Base-by-base conservation (phyloP, 768 basidiomycete genomes). In the Fomitopsis serialis region DNA sequence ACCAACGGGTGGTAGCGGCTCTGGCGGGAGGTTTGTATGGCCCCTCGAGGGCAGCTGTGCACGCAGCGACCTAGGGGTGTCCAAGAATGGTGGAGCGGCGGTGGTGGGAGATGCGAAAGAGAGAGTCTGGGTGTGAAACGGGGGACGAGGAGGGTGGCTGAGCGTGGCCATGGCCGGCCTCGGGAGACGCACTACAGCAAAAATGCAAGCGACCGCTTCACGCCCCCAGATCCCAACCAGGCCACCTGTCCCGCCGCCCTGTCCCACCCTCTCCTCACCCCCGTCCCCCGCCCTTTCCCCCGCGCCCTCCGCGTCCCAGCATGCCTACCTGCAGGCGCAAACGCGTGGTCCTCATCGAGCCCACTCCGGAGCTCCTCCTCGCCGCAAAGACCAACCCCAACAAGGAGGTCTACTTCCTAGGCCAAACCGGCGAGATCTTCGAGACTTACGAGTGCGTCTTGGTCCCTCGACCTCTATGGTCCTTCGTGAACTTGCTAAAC, bases 351-450 rank as follows among this genome's bases (percentile, higher is more conserved):
- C 88, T 92, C 78, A 89, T 84, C 61, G 84, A 91, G 71, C 86
- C 89, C 59, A 81, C 88, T 49, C 78, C 80, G 44, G 70, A 79
- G 60, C 84, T 92, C 66, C 76, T 89, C 57, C 78, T 81, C 57
- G 78, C 81, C 54, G 76, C 77, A 63, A 77, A 81, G 68, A 70
- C 80, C 42, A 80, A 85, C 74, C 83, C 82, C 34, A 74, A 76
- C 69, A 81, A 74, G 66, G 83, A 85, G 60, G 94, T 98, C 69
- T 98, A 85, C 74, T 95, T 90, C 76, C 86, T 98, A 66, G 76
- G 84, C 58, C 85, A 92, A 70, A 98, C 96, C 2, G 96, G 95
- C 65, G 96, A 98, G 81, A 90, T 98, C 71, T 98, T 98, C 69
- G 86, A 92, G 59, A 85, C 85, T 66, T 98, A 97, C 67, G 94